Percentiles rank a stretch among this genome's conserved stretches.
phyloP scores from a whole-genome alignment of 148 eudicot species.

The Rhododendron molle region DNA sequence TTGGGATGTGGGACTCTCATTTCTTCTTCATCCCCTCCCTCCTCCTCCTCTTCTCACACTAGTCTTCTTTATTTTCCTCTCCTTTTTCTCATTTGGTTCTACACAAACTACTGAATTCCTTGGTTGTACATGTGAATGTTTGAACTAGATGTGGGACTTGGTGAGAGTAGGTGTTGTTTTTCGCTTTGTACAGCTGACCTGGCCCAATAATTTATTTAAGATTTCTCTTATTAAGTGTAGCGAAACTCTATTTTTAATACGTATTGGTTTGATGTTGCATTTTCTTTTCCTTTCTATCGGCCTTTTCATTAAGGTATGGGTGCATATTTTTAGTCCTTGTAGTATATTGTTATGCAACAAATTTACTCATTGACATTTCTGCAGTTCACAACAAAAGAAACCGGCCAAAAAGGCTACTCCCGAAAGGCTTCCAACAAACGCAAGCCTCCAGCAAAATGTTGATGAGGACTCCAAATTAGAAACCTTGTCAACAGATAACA shows the following conservation, averaged over 20 bases:
- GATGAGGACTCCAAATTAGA: constrained; percentile 31
- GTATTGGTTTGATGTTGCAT: background rate
- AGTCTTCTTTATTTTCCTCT: background rate
- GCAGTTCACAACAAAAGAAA: constrained; percentile 66
- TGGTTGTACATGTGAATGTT: background rate
- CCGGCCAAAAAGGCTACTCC: constrained; percentile 51
- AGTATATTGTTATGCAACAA: background rate
- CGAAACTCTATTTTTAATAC: background rate
- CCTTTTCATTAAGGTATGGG: background rate
- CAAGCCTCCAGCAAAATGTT: constrained; percentile 32
- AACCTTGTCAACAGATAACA: constrained; percentile 23
- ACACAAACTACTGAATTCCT: background rate
- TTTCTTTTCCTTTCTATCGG: background rate
- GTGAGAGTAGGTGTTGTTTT: background rate
- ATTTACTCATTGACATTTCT: constrained; percentile 12
- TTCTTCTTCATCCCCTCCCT: background rate
- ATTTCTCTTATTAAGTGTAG: background rate
- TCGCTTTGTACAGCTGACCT: background rate
- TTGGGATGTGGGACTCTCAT: background rate
- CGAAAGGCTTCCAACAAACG: constrained; percentile 34
- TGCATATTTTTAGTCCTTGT: background rate
- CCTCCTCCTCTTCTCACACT: background rate
- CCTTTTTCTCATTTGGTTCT: background rate
- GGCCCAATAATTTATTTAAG: background rate
- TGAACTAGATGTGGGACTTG: background rate